phyloP scores from a whole-genome alignment of 768 basidiomycete species.

The Sporobolomyces roseus region DNA sequence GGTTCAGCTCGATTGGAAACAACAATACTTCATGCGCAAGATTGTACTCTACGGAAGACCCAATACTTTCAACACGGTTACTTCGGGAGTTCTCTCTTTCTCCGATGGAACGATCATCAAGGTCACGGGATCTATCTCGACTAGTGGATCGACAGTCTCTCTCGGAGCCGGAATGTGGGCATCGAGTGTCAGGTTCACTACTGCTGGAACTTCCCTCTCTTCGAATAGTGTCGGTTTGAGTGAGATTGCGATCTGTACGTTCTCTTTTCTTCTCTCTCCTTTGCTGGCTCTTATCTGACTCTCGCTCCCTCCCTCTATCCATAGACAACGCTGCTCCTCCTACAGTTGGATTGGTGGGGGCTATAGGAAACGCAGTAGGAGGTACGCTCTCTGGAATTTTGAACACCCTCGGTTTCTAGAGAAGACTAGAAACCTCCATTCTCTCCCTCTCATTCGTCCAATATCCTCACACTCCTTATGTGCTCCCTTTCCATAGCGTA shows the following conservation, averaged over 20 bases:
- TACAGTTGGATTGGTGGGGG: not conserved
- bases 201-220: not conserved
- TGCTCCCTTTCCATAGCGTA: not conserved
- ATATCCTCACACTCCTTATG: not conserved
- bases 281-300: not conserved
- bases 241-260: slow-evolving; percentile 31
- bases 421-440: too few species aligned
- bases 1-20: slow-evolving; percentile 17
- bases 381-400: not conserved
- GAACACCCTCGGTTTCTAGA: slow-evolving; percentile 11
- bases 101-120: slow-evolving; percentile 22
- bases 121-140: slow-evolving; percentile 11
- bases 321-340: slow-evolving; percentile 20
- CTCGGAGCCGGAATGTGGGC: slow-evolving; percentile 19
- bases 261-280: not conserved
- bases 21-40: slow-evolving; percentile 29
- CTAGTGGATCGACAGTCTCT: slow-evolving; percentile 21
- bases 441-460: not conserved
- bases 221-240: slow-evolving; percentile 23
- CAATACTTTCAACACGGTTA: not conserved
- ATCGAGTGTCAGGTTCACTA: slow-evolving; percentile 19
- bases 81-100: slow-evolving; percentile 8
- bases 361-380: slow-evolving; percentile 24
- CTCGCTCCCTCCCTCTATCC: not conserved
- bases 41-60: slow-evolving; percentile 9